Percentiles rank a stretch among this genome's conserved stretches.
Evolutionary conservation across 179 eudicot species (phyloP).

Genomic region (Drosera spatulata): DNA sequence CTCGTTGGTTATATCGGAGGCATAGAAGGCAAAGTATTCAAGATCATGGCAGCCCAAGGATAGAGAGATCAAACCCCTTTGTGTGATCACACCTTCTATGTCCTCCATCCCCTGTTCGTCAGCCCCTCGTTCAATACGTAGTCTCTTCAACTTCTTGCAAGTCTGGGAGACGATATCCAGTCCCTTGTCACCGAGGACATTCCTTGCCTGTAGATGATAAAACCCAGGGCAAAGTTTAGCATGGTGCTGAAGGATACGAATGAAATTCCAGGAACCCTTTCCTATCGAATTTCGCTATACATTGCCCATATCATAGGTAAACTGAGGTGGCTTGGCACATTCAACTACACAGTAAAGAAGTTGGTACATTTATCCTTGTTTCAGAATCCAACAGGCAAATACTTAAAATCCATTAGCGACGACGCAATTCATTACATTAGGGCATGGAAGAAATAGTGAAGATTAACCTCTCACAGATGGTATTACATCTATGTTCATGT

Average conservation of each 20-base stretch:
- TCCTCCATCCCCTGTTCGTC: conserved; percentile 63
- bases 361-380: no score
- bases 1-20: conserved; percentile 66
- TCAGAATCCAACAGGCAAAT: no score
- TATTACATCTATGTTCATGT: no score
- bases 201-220: conserved; percentile 44
- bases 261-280: background rate
- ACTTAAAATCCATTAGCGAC: no score
- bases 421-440: no score
- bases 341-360: no score
- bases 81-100: conserved; percentile 66
- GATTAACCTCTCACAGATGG: no score
- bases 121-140: conserved; percentile 70
- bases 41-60: conserved; percentile 66
- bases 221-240: background rate
- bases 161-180: conserved; percentile 47
- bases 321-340: no score
- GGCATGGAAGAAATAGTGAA: no score
- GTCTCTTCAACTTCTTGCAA: conserved; percentile 61
- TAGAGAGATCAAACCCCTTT: conserved; percentile 57
- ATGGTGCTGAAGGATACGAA: background rate
- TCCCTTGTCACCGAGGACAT: conserved; percentile 73
- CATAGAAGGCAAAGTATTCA: conserved; percentile 73
- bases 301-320: no score
- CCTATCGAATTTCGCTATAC: background rate